Evolutionary conservation across 257 asterid species (phyloP).

Genomic region (Marsdenia floribunda): DNA sequence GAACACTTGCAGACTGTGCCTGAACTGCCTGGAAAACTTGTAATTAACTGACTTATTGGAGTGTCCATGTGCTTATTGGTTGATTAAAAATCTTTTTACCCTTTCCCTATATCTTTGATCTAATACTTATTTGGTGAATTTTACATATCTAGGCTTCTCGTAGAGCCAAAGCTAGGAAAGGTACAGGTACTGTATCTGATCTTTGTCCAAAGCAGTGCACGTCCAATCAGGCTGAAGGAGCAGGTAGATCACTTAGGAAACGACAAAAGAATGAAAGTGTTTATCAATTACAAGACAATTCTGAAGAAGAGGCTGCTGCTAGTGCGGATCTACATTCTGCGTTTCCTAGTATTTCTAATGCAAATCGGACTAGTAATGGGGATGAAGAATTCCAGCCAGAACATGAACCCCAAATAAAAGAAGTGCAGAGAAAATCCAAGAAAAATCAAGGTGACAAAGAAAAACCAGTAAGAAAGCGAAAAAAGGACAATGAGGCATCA

Average conservation of each 20-base stretch:
- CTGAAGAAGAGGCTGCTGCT: slow-evolving; percentile 34
- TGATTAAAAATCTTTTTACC: background rate
- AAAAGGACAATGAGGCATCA: slow-evolving; percentile 46
- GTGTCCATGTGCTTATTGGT: slow-evolving; percentile 14
- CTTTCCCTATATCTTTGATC: background rate
- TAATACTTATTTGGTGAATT: slow-evolving; percentile 9
- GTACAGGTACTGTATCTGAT: slow-evolving; percentile 23
- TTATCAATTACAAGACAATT: slow-evolving; percentile 35
- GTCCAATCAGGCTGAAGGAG: slow-evolving; percentile 33
- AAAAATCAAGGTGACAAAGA: slow-evolving; percentile 41
- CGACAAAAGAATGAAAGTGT: slow-evolving; percentile 27
- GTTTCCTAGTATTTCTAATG: slow-evolving; percentile 24
- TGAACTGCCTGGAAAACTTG: slow-evolving; percentile 53
- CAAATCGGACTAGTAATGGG: slow-evolving; percentile 32
- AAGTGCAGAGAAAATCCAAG: slow-evolving; percentile 35
- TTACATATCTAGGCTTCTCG: slow-evolving; percentile 42
- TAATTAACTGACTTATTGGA: slow-evolving; percentile 20
- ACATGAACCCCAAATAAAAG: slow-evolving; percentile 38
- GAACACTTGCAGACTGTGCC: slow-evolving; percentile 28
- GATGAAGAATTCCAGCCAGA: slow-evolving; percentile 39
- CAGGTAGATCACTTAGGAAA: slow-evolving; percentile 44
- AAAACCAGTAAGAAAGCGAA: slow-evolving; percentile 49
- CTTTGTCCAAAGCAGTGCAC: slow-evolving; percentile 37
- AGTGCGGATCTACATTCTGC: slow-evolving; percentile 35
- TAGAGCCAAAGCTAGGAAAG: slow-evolving; percentile 42